phyloP scores from a whole-genome alignment of 768 basidiomycete species.

The Dacryopinax spathularia region DNA sequence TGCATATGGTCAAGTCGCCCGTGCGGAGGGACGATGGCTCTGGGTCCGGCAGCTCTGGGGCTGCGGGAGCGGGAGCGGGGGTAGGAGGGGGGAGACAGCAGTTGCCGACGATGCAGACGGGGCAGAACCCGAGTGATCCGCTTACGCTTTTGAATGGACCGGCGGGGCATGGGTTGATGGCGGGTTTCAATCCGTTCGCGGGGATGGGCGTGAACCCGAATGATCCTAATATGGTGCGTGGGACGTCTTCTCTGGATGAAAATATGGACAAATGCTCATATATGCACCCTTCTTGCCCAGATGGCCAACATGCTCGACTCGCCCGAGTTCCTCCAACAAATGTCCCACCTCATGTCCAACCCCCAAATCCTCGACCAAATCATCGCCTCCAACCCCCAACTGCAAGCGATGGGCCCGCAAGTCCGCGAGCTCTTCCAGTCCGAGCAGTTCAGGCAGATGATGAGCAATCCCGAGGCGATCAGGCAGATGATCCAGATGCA shows the following conservation, averaged over 20 bases:
- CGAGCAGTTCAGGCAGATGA: slow-evolving; percentile 57
- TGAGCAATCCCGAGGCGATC: slow-evolving; percentile 70
- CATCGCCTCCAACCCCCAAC: slow-evolving; percentile 53
- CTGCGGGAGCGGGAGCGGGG: slow-evolving; percentile 19
- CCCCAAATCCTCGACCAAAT: slow-evolving; percentile 73
- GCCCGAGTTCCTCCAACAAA: slow-evolving; percentile 73
- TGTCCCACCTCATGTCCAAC: slow-evolving; percentile 73
- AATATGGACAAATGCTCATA: neutral
- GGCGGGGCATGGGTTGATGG: slow-evolving; percentile 63
- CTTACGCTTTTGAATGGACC: slow-evolving; percentile 70
- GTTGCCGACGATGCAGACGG: slow-evolving; percentile 77
- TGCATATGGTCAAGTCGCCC: slow-evolving; percentile 87
- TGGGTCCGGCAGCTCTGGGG: slow-evolving; percentile 18
- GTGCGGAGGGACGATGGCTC: slow-evolving; percentile 27
- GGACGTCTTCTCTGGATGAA: neutral
- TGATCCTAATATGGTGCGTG: slow-evolving; percentile 82
- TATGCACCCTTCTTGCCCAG: slow-evolving; percentile 26
- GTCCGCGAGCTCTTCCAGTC: slow-evolving; percentile 66
- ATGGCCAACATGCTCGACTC: slow-evolving; percentile 75
- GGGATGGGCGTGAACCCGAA: slow-evolving; percentile 81
- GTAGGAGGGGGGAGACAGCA: slow-evolving; percentile 26
- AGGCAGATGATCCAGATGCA: slow-evolving; percentile 68
- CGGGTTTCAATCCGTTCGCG: slow-evolving; percentile 82
- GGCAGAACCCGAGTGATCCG: slow-evolving; percentile 77
- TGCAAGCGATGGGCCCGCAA: slow-evolving; percentile 58